These are phyloP conservation scores for Penicillium freii DNA, from an alignment of 2,329 filamentous ascomycete genomes.

Conservation along the genomic window DNA sequence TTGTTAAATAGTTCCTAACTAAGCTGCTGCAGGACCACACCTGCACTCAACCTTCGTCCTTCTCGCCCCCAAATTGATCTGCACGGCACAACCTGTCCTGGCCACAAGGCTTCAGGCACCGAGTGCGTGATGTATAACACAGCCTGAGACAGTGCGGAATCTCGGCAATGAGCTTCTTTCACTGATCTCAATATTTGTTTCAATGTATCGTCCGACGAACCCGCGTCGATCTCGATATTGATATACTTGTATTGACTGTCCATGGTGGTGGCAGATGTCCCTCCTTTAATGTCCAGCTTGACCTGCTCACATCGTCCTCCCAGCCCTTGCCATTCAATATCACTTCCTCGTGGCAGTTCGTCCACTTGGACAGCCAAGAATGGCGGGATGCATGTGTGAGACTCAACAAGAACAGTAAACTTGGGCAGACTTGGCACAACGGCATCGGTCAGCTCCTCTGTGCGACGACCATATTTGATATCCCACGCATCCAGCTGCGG, in stretches of 20 bases:
- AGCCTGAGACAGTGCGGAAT: slow-evolving; percentile 25
- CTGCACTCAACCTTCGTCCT: slow-evolving; percentile 37
- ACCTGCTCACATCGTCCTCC: slow-evolving; percentile 51
- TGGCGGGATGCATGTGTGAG: slow-evolving; percentile 52
- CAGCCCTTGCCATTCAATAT: slow-evolving; percentile 80
- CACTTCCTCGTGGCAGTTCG: slow-evolving; percentile 68
- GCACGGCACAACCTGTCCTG: slow-evolving; percentile 44
- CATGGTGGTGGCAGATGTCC: slow-evolving; percentile 22
- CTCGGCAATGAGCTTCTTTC: slow-evolving; percentile 19
- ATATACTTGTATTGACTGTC: slow-evolving; percentile 28
- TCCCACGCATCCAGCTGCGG: slow-evolving; percentile 49
- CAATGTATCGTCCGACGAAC: slow-evolving; percentile 16
- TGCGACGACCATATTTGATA: slow-evolving; percentile 56
- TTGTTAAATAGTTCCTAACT: not conserved
- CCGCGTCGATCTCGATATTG: slow-evolving; percentile 32
- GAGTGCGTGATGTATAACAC: slow-evolving; percentile 38
- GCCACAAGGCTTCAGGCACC: slow-evolving; percentile 23
- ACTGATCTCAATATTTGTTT: slow-evolving; percentile 26
- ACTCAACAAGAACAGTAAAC: slow-evolving; percentile 28
- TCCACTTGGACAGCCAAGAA: slow-evolving; percentile 74
- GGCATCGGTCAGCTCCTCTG: slow-evolving; percentile 36
- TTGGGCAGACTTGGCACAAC: slow-evolving; percentile 23
- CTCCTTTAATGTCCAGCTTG: slow-evolving; percentile 21
- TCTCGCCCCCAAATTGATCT: slow-evolving; percentile 40
- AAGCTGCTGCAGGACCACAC: slow-evolving; percentile 34